phyloP scores from a whole-genome alignment of 2,329 filamentous ascomycete genomes.

The Aspergillus neotritici region DNA sequence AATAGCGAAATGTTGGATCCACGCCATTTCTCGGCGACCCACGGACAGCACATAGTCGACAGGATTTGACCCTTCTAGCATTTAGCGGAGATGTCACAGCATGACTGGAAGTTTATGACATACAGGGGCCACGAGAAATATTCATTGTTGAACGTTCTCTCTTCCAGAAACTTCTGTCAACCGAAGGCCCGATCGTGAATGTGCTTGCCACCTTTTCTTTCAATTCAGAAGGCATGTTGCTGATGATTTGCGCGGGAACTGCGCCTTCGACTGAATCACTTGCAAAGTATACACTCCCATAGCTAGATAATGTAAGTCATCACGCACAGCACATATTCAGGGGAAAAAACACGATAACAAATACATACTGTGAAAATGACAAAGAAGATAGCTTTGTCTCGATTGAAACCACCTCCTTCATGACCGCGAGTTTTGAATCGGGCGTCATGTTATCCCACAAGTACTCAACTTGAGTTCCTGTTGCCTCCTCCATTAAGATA shows the following conservation, averaged over 20 bases:
- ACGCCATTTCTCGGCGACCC: slow-evolving; percentile 30
- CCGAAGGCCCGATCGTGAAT: slow-evolving; percentile 37
- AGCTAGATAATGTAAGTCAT: slow-evolving; percentile 19
- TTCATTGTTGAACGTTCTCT: slow-evolving; percentile 29
- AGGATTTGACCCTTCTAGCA: slow-evolving; percentile 25
- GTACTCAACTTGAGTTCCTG: slow-evolving; percentile 20
- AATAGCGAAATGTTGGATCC: slow-evolving; percentile 27
- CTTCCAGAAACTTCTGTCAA: slow-evolving; percentile 32
- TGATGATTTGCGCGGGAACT: slow-evolving; percentile 22
- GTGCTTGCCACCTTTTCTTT: slow-evolving; percentile 27
- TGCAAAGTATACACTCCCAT: slow-evolving; percentile 36
- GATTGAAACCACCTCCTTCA: slow-evolving; percentile 30
- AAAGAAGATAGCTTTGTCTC: slow-evolving; percentile 35
- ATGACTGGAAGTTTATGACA: slow-evolving; percentile 6
- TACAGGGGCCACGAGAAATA: slow-evolving; percentile 40
- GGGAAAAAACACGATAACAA: slow-evolving; percentile 20
- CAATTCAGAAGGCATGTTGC: slow-evolving; percentile 21
- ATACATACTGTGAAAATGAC: slow-evolving; percentile 21
- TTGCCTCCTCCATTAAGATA: slow-evolving; percentile 28
- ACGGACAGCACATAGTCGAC: slow-evolving; percentile 29
- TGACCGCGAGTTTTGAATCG: slow-evolving; percentile 13
- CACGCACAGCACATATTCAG: not conserved
- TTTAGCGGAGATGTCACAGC: slow-evolving; percentile 2
- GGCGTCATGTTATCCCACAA: slow-evolving; percentile 25
- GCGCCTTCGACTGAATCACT: slow-evolving; percentile 28